phyloP scores from a whole-genome alignment of 2,329 filamentous ascomycete species.

The Eurotiales sp. region DNA sequence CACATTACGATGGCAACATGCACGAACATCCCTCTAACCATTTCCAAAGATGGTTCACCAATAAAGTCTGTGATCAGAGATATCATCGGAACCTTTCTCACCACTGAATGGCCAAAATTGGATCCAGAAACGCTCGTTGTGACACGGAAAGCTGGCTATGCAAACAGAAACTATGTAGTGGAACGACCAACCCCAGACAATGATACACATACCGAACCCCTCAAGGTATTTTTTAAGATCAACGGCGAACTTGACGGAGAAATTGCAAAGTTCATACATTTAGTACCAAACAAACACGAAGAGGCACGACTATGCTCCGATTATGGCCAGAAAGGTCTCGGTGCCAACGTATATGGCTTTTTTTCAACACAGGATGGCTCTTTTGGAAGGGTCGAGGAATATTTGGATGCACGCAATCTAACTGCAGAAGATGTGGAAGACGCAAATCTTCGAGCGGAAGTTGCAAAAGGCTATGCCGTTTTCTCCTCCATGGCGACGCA shows the following conservation, averaged over 20 bases:
- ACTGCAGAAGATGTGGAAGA: slow-evolving; percentile 21
- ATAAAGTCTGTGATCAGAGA: slow-evolving; percentile 14
- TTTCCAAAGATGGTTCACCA: slow-evolving; percentile 15
- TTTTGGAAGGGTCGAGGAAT: slow-evolving; percentile 20
- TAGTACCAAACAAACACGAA: slow-evolving; percentile 19
- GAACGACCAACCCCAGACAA: slow-evolving; percentile 16
- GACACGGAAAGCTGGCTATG: slow-evolving; percentile 15
- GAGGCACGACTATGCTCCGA: slow-evolving; percentile 20
- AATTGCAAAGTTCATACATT: slow-evolving; percentile 17
- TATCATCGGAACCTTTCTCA: slow-evolving; percentile 18
- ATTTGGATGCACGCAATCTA: slow-evolving; percentile 20
- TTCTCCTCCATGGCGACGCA: slow-evolving; percentile 18
- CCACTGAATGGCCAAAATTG: slow-evolving; percentile 17
- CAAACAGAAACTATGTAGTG: slow-evolving; percentile 18
- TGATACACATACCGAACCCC: slow-evolving; percentile 11
- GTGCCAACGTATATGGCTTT: slow-evolving; percentile 20
- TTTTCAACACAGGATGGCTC: slow-evolving; percentile 20
- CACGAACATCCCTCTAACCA: slow-evolving; percentile 11
- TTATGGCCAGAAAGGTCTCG: slow-evolving; percentile 17
- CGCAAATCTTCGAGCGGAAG: slow-evolving; percentile 16
- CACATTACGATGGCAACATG: slow-evolving; percentile 14
- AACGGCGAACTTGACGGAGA: not conserved
- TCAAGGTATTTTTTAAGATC: slow-evolving; percentile 10
- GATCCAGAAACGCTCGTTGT: slow-evolving; percentile 17
- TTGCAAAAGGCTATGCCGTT: slow-evolving; percentile 16